Conservation (phyloP, 345 rosid genomes). For the Salix caprea region DNA sequence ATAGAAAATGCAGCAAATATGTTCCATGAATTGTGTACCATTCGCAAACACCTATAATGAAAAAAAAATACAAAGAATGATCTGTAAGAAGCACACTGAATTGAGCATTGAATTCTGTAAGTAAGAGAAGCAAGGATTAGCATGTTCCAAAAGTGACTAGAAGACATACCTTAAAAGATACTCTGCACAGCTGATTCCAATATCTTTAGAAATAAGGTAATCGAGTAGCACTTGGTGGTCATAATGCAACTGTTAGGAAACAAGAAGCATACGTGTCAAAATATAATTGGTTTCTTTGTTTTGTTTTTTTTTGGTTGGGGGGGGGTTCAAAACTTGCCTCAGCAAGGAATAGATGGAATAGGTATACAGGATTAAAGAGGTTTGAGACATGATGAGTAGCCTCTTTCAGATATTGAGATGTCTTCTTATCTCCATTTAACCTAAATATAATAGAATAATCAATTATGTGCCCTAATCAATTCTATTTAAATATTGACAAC, state of each 20-base stretch:
- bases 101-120: too few relatives aligned
- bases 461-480: conserved; percentile 4
- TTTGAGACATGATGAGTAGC: conserved; percentile 37
- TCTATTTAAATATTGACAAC: background rate
- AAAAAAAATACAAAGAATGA: background rate
- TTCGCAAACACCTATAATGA: conserved; percentile 52
- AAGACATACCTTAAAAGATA: conserved; percentile 66
- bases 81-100: background rate
- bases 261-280: background rate
- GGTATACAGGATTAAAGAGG: conserved; percentile 56
- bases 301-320: too few relatives aligned
- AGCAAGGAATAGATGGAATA: conserved; percentile 71
- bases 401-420: conserved; percentile 30
- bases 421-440: conserved; percentile 27
- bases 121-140: background rate
- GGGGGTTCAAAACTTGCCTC: conserved; percentile 37
- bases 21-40: conserved; percentile 53
- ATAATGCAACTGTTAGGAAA: conserved; percentile 58
- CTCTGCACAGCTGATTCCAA: conserved; percentile 66
- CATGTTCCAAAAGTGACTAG: conserved; percentile 11
- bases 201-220: conserved; percentile 81
- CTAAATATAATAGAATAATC: conserved; percentile 31
- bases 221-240: conserved; percentile 93
- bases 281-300: too few relatives aligned
- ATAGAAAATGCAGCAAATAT: conserved; percentile 42